phyloP scores from a whole-genome alignment of 768 basidiomycete species.

The Lepiota brunneoincarnata region DNA sequence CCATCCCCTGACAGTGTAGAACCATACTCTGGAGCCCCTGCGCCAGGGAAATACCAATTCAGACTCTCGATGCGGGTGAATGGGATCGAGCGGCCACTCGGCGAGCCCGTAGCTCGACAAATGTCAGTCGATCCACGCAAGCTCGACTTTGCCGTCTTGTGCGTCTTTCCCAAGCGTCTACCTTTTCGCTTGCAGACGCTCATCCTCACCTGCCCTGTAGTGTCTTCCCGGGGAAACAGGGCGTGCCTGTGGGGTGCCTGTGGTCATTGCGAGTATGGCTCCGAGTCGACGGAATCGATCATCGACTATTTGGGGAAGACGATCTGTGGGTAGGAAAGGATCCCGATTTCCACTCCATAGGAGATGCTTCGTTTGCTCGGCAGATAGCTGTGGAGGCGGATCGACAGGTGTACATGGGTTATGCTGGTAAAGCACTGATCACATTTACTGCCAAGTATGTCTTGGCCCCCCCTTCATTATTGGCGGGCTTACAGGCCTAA shows the following conservation, averaged over 20 bases:
- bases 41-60: constrained; percentile 48
- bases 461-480: background rate
- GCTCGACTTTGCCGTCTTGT: constrained; percentile 66
- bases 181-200: background rate
- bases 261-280: constrained; percentile 66
- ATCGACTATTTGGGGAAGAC: constrained; percentile 61
- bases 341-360: constrained; percentile 58
- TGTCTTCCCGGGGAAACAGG: constrained; percentile 57
- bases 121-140: constrained; percentile 51
- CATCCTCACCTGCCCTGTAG: constrained; percentile 25
- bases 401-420: constrained; percentile 51
- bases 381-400: constrained; percentile 40
- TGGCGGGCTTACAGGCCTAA: no score
- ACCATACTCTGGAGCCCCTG: constrained; percentile 36
- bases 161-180: constrained; percentile 18
- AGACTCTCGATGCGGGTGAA: constrained; percentile 53
- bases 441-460: constrained; percentile 53
- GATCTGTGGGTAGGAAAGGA: constrained; percentile 67
- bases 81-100: constrained; percentile 51
- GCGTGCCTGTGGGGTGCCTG: constrained; percentile 50
- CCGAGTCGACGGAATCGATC: constrained; percentile 53
- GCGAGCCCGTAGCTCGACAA: constrained; percentile 43
- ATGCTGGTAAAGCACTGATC: constrained; percentile 55
- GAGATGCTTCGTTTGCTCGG: constrained; percentile 54
- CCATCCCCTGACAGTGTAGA: constrained; percentile 37